Conservation (phyloP, 768 basidiomycete genomes). For the Guyanaporus albipodus region DNA sequence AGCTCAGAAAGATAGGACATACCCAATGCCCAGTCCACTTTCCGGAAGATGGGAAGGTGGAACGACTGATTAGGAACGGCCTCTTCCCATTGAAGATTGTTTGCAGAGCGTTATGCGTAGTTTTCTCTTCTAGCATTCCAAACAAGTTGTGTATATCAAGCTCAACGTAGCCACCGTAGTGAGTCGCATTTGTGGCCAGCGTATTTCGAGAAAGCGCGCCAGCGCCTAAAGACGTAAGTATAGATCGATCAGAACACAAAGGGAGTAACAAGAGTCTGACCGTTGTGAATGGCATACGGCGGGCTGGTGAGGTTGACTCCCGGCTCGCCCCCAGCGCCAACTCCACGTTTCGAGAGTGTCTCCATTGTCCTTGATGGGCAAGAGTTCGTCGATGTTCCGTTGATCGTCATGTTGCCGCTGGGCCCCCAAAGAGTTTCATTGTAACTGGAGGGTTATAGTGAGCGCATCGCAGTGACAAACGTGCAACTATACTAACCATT, state of each 20-base stretch:
- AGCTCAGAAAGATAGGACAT: not conserved
- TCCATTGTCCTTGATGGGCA: constrained; percentile 18
- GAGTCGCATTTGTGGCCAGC: constrained; percentile 69
- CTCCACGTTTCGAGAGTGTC: constrained; percentile 37
- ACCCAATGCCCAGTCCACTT: constrained; percentile 76
- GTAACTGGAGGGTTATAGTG: constrained; percentile 41
- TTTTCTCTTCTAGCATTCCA: constrained; percentile 67
- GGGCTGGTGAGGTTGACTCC: constrained; percentile 53
- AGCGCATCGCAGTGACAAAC: not conserved
- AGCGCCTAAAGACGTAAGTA: constrained; percentile 33
- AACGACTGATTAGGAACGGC: constrained; percentile 69
- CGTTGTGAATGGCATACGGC: constrained; percentile 71
- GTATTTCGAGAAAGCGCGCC: constrained; percentile 53
- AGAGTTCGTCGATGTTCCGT: constrained; percentile 55
- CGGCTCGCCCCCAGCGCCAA: constrained; percentile 47
- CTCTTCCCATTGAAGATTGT: constrained; percentile 53
- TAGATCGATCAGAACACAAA: not conserved
- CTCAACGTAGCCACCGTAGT: constrained; percentile 57
- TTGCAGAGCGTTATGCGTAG: constrained; percentile 58
- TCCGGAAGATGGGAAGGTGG: constrained; percentile 65
- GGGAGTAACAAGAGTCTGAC: constrained; percentile 30
- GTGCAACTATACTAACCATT: constrained; percentile 44
- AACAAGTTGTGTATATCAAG: constrained; percentile 69
- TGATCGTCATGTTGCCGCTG: constrained; percentile 72
- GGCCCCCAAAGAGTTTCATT: constrained; percentile 57